Evolutionary conservation across 331 rosid species (phyloP).

Genomic region (Erythrophleum ivorense): DNA sequence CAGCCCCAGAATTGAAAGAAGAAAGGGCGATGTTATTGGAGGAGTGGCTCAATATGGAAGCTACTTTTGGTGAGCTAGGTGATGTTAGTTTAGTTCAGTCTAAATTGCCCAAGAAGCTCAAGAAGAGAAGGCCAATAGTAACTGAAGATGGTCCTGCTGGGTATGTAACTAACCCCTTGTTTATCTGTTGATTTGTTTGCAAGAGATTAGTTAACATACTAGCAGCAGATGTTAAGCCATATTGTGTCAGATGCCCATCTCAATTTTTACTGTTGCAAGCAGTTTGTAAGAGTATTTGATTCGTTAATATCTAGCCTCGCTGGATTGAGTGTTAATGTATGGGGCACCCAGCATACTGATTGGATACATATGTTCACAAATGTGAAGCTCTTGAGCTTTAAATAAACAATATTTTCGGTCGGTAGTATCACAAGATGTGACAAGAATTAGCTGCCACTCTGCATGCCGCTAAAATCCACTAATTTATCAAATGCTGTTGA

Average conservation of each 20-base stretch:
- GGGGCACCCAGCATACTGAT: not conserved
- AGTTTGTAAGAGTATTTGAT: not conserved
- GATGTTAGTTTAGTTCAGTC: slow-evolving; percentile 62
- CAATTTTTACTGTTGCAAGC: not conserved
- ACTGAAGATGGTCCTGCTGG: slow-evolving; percentile 67
- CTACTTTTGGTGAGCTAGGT: slow-evolving; percentile 58
- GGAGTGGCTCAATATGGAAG: slow-evolving; percentile 72
- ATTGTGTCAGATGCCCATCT: not conserved
- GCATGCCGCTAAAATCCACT: not conserved
- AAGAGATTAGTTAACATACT: not conserved
- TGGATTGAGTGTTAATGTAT: not conserved
- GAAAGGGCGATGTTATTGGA: slow-evolving; percentile 75
- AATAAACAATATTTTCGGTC: not conserved
- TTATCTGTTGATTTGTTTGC: not conserved
- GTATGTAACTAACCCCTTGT: slow-evolving; percentile 46
- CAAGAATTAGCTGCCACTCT: not conserved
- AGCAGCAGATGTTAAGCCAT: not conserved
- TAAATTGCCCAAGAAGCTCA: slow-evolving; percentile 72
- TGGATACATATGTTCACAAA: not conserved
- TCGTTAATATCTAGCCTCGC: not conserved
- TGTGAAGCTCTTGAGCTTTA: not conserved
- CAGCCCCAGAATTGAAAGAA: slow-evolving; percentile 71
- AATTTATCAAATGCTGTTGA: not conserved
- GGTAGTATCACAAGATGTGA: not conserved
- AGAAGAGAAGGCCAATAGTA: slow-evolving; percentile 67